A percentile compares a stretch with the other conserved stretches of the same genome.
These are phyloP conservation scores for Bryum argenteum DNA, from an alignment of 225 moss, liverwort and hornwort genomes.

Conservation along the genomic window DNA sequence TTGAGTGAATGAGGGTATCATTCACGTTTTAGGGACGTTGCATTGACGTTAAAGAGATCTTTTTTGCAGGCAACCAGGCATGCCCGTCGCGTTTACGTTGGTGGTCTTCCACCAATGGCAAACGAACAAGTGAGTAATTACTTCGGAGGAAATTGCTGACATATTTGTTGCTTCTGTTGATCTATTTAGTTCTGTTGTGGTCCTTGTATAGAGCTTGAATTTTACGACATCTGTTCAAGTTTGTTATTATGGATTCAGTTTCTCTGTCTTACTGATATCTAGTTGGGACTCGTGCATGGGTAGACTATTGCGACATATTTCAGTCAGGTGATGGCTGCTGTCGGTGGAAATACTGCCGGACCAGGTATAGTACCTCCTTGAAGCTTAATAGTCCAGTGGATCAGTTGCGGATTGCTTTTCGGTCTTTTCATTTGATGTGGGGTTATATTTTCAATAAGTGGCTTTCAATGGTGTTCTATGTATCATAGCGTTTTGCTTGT, in stretches of 20 bases:
- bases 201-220: neutral
- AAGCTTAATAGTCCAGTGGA: neutral
- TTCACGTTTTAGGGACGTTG: neutral
- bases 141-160: neutral
- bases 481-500: neutral
- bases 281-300: slow-evolving; percentile 21
- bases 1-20: neutral
- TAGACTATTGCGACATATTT: slow-evolving; percentile 98
- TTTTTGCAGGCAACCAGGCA: slow-evolving; percentile 88
- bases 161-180: neutral
- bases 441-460: neutral
- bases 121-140: slow-evolving; percentile 77
- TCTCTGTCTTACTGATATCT: slow-evolving; percentile 3
- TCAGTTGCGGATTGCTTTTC: neutral
- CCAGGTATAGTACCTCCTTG: slow-evolving; percentile 61
- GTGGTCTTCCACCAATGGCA: slow-evolving; percentile 95
- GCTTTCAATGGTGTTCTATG: neutral
- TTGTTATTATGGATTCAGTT: neutral
- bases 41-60: slow-evolving; percentile 24
- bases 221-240: neutral
- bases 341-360: slow-evolving; percentile 98
- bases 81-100: slow-evolving; percentile 96
- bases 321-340: slow-evolving; percentile 99
- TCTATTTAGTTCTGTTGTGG: neutral
- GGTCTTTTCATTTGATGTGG: neutral